These are phyloP conservation scores for Moesziomyces antarcticus DNA, from an alignment of 1,284 basidiomycete genomes.

Conservation along the genomic window DNA sequence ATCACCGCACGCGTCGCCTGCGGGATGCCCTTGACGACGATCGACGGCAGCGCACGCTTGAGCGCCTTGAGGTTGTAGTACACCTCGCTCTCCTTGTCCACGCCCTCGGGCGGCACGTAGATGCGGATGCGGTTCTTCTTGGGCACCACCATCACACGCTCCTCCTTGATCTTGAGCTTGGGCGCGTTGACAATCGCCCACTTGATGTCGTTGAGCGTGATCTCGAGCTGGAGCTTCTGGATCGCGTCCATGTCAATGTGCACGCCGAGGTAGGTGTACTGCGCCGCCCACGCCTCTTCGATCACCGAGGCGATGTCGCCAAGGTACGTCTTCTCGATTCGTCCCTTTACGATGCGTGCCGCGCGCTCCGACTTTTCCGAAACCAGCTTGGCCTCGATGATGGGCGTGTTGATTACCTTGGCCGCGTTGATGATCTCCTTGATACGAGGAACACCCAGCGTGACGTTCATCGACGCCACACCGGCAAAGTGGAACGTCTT, in stretches of 20 bases:
- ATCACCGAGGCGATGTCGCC: constrained; percentile 92
- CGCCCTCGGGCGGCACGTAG: constrained; percentile 72
- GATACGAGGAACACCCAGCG: constrained; percentile 98
- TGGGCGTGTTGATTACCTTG: constrained; percentile 95
- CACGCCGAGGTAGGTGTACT: constrained; percentile 91
- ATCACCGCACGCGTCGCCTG: constrained; percentile 63
- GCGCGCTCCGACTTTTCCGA: constrained; percentile 78
- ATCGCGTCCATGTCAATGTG: constrained; percentile 92
- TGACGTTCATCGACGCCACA: constrained; percentile 99
- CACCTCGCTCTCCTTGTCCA: constrained; percentile 76
- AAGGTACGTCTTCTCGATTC: constrained; percentile 92
- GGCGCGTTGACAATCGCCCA: constrained; percentile 86
- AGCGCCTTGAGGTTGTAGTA: constrained; percentile 64
- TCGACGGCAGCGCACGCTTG: constrained; percentile 62
- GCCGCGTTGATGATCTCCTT: constrained; percentile 99
- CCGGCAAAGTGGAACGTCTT: constrained; percentile 99
- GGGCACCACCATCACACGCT: constrained; percentile 68
- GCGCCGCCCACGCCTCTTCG: constrained; percentile 94
- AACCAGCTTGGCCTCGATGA: constrained; percentile 95
- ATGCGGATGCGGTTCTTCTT: constrained; percentile 83
- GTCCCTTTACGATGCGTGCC: constrained; percentile 95
- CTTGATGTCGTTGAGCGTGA: constrained; percentile 92
- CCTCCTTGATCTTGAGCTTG: constrained; percentile 92
- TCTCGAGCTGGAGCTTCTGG: constrained; percentile 89
- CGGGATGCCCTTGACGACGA: constrained; percentile 66